These are phyloP conservation scores for Funneliformis geosporum DNA, from an alignment of 192 early-diverging fungal species.

Conservation along the genomic window DNA sequence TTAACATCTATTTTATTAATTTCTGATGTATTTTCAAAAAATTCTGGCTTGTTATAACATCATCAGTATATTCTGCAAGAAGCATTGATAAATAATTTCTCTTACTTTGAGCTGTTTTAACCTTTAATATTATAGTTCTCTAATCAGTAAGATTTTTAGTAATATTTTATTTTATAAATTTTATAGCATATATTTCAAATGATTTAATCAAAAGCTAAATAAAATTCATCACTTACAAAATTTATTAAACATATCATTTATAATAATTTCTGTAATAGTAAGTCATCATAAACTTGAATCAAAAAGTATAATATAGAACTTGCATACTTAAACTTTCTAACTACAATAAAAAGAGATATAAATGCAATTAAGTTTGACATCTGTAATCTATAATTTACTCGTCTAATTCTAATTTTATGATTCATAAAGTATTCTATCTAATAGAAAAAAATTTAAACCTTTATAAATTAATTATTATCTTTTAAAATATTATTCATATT, in stretches of 20 bases:
- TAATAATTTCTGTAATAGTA: background rate
- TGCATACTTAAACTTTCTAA: background rate
- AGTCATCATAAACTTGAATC: background rate
- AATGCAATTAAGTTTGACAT: background rate
- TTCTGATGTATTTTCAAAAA: background rate
- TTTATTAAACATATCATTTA: background rate
- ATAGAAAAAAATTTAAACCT: background rate
- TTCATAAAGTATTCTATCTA: background rate
- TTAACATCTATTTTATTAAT: background rate
- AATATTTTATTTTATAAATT: conserved; percentile 8
- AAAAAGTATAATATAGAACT: background rate
- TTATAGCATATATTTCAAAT: conserved; percentile 16
- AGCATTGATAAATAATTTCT: conserved; percentile 2
- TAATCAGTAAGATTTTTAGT: background rate
- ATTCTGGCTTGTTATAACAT: conserved; percentile 18
- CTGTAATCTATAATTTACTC: background rate
- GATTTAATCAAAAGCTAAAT: conserved; percentile 10
- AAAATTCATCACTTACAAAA: background rate
- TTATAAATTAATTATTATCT: background rate
- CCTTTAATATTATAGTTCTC: background rate
- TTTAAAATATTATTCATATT: background rate
- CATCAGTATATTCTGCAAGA: conserved; percentile 14
- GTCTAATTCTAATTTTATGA: background rate
- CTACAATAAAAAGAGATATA: background rate
- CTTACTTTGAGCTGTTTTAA: conserved; percentile 5